phyloP scores from a whole-genome alignment of 2,329 filamentous ascomycete species.

The Trichoderma arundinaceum region DNA sequence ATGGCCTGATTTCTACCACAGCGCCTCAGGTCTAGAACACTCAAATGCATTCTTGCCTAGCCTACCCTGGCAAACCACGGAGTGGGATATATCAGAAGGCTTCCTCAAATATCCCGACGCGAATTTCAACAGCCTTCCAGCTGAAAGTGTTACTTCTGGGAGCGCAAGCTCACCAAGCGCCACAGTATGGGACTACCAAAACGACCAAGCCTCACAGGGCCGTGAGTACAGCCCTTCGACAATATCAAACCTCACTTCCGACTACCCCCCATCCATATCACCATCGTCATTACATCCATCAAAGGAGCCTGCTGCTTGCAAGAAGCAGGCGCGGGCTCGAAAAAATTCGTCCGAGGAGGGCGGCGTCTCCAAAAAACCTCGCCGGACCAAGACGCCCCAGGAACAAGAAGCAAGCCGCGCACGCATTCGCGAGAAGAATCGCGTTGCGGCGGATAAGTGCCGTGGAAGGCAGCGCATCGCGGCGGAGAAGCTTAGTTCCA shows the following conservation, averaged over 20 bases:
- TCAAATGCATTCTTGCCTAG: slow-evolving; percentile 1
- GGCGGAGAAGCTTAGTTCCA: slow-evolving; percentile 14
- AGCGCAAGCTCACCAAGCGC: neutral
- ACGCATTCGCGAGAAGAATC: slow-evolving; percentile 31
- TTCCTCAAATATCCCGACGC: slow-evolving; percentile 15
- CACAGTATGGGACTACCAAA: slow-evolving; percentile 13
- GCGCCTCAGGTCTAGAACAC: slow-evolving; percentile 9
- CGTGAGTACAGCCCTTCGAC: slow-evolving; percentile 12
- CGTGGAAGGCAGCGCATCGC: slow-evolving; percentile 29
- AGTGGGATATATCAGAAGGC: slow-evolving; percentile 17
- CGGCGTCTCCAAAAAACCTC: neutral
- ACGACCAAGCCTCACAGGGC: slow-evolving; percentile 1
- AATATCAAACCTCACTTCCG: slow-evolving; percentile 3
- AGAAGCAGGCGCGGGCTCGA: slow-evolving; percentile 11
- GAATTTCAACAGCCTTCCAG: neutral
- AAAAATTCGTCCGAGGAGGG: slow-evolving; percentile 10
- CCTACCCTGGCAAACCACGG: slow-evolving; percentile 2
- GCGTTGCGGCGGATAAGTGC: slow-evolving; percentile 30
- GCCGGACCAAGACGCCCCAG: slow-evolving; percentile 5
- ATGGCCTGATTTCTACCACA: slow-evolving; percentile 11
- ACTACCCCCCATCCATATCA: neutral
- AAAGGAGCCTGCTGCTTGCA: neutral
- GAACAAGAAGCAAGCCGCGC: slow-evolving; percentile 18
- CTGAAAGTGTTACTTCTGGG: neutral
- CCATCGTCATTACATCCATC: neutral